These are phyloP conservation scores for Geoglossum glabrum DNA, from an alignment of 495 filamentous ascomycete genomes.

Conservation along the genomic window DNA sequence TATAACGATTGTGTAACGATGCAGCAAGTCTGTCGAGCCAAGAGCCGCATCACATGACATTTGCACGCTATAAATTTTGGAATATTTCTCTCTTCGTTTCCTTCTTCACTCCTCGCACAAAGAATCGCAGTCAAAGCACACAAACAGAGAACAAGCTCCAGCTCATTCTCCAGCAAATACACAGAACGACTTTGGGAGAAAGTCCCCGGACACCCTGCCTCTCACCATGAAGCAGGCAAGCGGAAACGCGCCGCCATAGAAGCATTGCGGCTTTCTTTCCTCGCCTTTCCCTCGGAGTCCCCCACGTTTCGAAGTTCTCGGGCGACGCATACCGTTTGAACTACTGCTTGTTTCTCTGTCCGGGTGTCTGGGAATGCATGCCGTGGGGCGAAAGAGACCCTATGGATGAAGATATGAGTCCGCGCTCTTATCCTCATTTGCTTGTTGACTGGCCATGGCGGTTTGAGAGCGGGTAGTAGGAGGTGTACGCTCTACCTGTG, in stretches of 20 bases:
- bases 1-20: no score
- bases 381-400: slow-evolving; percentile 23
- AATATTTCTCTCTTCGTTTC: slow-evolving; percentile 9
- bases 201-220: slow-evolving; percentile 94
- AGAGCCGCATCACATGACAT: slow-evolving; percentile 3
- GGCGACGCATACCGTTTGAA: not conserved
- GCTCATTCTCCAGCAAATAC: slow-evolving; percentile 20
- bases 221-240: slow-evolving; percentile 29
- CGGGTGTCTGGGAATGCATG: not conserved
- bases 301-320: slow-evolving; percentile 14
- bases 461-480: slow-evolving; percentile 20
- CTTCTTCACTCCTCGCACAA: slow-evolving; percentile 74
- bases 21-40: no score
- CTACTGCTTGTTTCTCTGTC: slow-evolving; percentile 23
- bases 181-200: slow-evolving; percentile 83
- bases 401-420: slow-evolving; percentile 79
- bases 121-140: slow-evolving; percentile 99
- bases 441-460: slow-evolving; percentile 19
- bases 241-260: slow-evolving; percentile 99
- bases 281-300: slow-evolving; percentile 24
- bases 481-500: slow-evolving; percentile 18
- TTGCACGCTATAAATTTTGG: no score
- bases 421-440: slow-evolving; percentile 24
- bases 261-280: slow-evolving; percentile 58
- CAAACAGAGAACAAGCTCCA: slow-evolving; percentile 46